These are phyloP conservation scores for Dunaliella salina DNA, from an alignment of 163 green algal genomes.

Conservation along the genomic window DNA sequence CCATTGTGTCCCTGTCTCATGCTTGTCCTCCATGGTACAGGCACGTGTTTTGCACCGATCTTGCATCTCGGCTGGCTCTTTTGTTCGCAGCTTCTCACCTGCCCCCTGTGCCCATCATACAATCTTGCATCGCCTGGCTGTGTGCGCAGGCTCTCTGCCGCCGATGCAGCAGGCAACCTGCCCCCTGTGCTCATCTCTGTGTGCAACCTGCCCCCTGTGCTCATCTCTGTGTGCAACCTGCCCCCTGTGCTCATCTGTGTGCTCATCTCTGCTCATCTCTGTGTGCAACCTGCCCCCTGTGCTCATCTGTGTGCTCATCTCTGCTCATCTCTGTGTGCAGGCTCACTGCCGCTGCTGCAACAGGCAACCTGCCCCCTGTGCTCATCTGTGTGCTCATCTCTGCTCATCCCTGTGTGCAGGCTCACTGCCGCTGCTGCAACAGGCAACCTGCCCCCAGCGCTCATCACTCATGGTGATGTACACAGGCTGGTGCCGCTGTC, in stretches of 20 bases:
- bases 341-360: not conserved
- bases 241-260: conserved; percentile 68
- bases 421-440: not conserved
- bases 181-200: too few relatives aligned
- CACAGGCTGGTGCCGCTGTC: conserved; percentile 60
- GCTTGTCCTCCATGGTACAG: too few relatives aligned
- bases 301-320: conserved; percentile 75
- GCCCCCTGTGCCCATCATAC: conserved; percentile 68
- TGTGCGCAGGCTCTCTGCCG: conserved; percentile 2
- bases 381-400: conserved; percentile 78
- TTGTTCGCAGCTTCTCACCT: too few relatives aligned
- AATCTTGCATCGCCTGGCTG: too few relatives aligned
- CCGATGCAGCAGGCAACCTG: not conserved
- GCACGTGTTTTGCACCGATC: too few relatives aligned
- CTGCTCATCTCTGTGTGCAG: too few relatives aligned
- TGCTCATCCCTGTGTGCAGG: too few relatives aligned
- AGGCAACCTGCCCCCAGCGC: conserved; percentile 40
- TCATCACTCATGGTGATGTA: conserved; percentile 66
- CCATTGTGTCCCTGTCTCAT: too few relatives aligned
- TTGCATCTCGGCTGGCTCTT: too few relatives aligned
- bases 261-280: too few relatives aligned
- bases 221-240: too few relatives aligned
- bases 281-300: conserved; percentile 44
- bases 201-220: too few relatives aligned
- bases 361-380: conserved; percentile 39